Percentiles rank a stretch among this genome's conserved stretches.
Conservation (phyloP, 768 basidiomycete species). For the Serendipita sp. region DNA sequence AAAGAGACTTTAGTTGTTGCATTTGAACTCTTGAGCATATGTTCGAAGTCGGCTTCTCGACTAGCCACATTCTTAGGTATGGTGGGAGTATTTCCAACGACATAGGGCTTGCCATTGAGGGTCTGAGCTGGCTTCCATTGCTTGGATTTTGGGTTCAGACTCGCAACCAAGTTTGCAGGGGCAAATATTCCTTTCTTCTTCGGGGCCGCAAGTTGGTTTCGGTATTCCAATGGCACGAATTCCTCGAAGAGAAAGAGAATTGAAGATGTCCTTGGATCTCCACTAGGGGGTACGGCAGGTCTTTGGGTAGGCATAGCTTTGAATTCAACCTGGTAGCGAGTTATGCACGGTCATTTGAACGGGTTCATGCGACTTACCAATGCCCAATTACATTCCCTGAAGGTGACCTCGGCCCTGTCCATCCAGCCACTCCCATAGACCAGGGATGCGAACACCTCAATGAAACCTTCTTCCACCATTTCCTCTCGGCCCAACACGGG, state of each 20-base stretch:
- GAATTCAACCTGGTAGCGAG: constrained; percentile 54
- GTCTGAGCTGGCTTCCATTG: constrained; percentile 68
- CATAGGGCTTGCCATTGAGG: constrained; percentile 62
- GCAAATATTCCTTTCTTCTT: constrained; percentile 9
- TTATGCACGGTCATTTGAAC: not conserved
- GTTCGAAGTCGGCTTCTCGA: constrained; percentile 67
- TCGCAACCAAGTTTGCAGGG: constrained; percentile 30
- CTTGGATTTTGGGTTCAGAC: constrained; percentile 40
- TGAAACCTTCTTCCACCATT: constrained; percentile 76
- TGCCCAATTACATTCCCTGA: constrained; percentile 85
- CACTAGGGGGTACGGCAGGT: constrained; percentile 11
- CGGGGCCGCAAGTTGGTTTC: constrained; percentile 46
- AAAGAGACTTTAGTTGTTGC: constrained; percentile 5
- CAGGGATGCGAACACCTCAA: constrained; percentile 73
- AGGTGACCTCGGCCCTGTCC: constrained; percentile 61
- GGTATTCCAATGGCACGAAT: constrained; percentile 77
- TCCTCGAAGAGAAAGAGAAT: constrained; percentile 81
- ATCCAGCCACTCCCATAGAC: constrained; percentile 76
- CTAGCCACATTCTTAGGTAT: constrained; percentile 29
- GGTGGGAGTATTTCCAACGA: constrained; percentile 39
- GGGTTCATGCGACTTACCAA: constrained; percentile 36
- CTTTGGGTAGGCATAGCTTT: constrained; percentile 42
- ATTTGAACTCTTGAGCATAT: constrained; percentile 27
- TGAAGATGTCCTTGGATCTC: constrained; percentile 50
- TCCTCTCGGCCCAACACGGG: constrained; percentile 64